Base-by-base conservation (phyloP, 768 basidiomycete genomes). In the Amanita rubescens region DNA sequence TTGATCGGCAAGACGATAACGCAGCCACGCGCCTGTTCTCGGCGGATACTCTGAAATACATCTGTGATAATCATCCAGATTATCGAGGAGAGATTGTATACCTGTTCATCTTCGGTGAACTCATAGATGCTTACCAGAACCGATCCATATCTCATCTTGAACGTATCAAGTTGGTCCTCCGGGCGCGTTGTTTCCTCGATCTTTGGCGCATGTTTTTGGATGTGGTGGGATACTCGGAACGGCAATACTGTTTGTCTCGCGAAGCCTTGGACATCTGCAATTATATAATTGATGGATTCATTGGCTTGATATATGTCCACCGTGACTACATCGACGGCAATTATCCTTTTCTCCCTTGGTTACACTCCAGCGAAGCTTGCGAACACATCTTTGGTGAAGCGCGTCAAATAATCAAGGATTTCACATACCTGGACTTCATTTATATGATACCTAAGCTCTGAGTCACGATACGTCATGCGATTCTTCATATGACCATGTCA, bases 1-100 rank as follows among this genome's bases (percentile, higher is more conserved):
- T 68, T 0, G 69, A 73, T 48, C 42, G 63, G 10, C 71, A 72
- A 59, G 71, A 72, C 53, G 71, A 73, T 55, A 60, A 57, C 37
- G 71, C 69, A 0, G 70, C 68, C 1, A 49, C 64, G 3, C 62
- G 67, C 0, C 58, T 72, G 0, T 71, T 71, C 55, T 69, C 67
- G 10, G 63, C 66, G 3, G 56, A 51, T 0, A 56, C 60, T 0
- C 58, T 73, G 5, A 14, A 64, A 15, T 63, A 48, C 15, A 33
- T 63, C 5, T 50, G 43, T 3, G 33, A 59, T 0, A 34, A 61
- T 17, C 51, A 56, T 46, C 62, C 62, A 0, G 60, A 64, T 5
- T 45, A 56, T 5, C 12, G 52, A 2, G 63, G 61, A 1, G 46
- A 58, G 1, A 56, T 62, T 14, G 55, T 62, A 17, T 71, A 65